Base-by-base conservation (phyloP, 768 basidiomycete genomes). In the Mycena capillaripes region DNA sequence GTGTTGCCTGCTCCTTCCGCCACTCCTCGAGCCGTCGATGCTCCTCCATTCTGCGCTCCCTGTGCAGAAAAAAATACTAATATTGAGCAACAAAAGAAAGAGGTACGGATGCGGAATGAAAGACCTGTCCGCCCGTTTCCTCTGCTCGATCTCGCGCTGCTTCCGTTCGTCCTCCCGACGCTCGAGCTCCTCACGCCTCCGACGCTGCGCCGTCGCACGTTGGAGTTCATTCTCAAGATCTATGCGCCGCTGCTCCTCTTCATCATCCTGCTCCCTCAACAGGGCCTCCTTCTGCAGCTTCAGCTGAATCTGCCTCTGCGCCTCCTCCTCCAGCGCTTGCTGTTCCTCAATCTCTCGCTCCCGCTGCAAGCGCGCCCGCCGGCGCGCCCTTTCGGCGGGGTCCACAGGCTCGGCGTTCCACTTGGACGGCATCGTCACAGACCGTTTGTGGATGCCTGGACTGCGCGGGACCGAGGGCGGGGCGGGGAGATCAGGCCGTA, bases 1-100 rank as follows among this genome's bases (percentile, higher is more conserved):
- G 82, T 32, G 81, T 79, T 4, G 85, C 81, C 71, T 89, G 88
- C 46, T 88, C 87, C 57, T 78, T 79, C 29, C 89, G 81, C 90
- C 89, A 90, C 58, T 84, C 80, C 68, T 90, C 90, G 66, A 88
- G 68, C 71, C 84, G 84, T 23, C 81, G 83, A 65, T 89, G 87
- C 72, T 89, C 86, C 66, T 89, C 86, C 58, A 87, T 57, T 58
- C 90, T 78, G 38, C 87, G 82, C 76, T 88, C 84, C 66, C 87
- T 61, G 60, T 83, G n/a, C n/a, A n/a, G n/a, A 23, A 89, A 25
- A 79, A 48, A 57, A 63, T 36, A 36, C 23, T 17, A 17, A 48
- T 29, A 53, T 23, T 16, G 3, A 23, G 29, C 23, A 21, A 36
- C 11, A 16, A 32, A 2, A 34, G 29, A 19, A 12, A 25, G 34